Evolutionary conservation across 805 yeast genomes (phyloP).

Genomic region (Scheffersomyces lignosus): DNA sequence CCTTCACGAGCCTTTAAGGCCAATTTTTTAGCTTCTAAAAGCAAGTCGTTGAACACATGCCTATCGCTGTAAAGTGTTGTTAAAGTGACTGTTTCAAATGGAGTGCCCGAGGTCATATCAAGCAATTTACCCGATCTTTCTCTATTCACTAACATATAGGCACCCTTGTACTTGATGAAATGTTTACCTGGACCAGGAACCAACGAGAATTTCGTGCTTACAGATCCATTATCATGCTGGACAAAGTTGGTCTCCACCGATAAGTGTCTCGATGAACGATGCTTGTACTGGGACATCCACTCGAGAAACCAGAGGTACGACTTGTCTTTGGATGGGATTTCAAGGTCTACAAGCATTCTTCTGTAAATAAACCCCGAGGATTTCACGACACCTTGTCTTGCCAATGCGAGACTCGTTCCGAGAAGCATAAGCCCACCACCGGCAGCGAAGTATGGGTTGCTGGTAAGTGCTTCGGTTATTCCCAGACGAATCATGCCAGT

Average conservation of each 20-base stretch:
- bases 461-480: conserved; percentile 54
- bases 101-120: conserved; percentile 88
- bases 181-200: conserved; percentile 99
- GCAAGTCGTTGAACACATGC: conserved; percentile 61
- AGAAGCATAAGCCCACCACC: conserved; percentile 97
- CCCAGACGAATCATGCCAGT: conserved; percentile 36
- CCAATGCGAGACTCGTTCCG: conserved; percentile 84
- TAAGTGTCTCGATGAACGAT: conserved; percentile 75
- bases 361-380: conserved; percentile 71
- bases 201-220: conserved; percentile 79
- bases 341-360: conserved; percentile 85
- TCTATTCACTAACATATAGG: conserved; percentile 83
- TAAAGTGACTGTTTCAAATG: conserved; percentile 93
- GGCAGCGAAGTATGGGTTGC: conserved; percentile 96
- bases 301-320: conserved; percentile 93
- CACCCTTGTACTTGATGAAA: conserved; percentile 79
- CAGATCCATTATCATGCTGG: conserved; percentile 92
- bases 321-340: conserved; percentile 90
- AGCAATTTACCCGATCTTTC: conserved; percentile 88
- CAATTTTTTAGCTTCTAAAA: conserved; percentile 79
- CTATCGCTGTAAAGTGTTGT: conserved; percentile 88
- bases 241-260: conserved; percentile 84
- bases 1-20: conserved; percentile 87
- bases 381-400: conserved; percentile 65
- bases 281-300: conserved; percentile 89